Conservation (phyloP, 352 stramenopile genomes). For the Pythium coloratum region DNA sequence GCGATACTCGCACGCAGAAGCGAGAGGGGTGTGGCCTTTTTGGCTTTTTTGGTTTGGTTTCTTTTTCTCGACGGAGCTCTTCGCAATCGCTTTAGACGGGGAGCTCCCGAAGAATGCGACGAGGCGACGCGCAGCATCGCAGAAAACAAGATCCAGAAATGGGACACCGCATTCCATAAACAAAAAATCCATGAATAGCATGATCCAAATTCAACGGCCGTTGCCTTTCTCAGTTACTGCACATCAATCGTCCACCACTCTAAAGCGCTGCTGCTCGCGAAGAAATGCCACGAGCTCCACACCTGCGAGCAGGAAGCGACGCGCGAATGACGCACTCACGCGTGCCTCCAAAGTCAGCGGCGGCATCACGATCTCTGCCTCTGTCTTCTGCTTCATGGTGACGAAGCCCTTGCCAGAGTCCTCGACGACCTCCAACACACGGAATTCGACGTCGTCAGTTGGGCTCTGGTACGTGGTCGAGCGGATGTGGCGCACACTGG, state of each 20-base stretch:
- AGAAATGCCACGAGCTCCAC: constrained; percentile 73
- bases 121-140: background rate
- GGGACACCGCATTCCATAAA: background rate
- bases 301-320: constrained; percentile 52
- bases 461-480: constrained; percentile 47
- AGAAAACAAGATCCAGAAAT: background rate
- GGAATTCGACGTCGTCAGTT: constrained; percentile 12
- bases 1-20: background rate
- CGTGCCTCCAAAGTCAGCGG: constrained; percentile 52
- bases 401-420: constrained; percentile 62
- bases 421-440: constrained; percentile 42
- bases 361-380: constrained; percentile 66
- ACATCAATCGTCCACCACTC: constrained; percentile 1
- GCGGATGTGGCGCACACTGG: constrained; percentile 60
- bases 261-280: constrained; percentile 21
- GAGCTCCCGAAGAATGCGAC: constrained; percentile 4
- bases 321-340: constrained; percentile 50
- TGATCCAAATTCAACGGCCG: background rate
- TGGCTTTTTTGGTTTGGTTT: background rate
- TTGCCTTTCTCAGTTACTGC: background rate
- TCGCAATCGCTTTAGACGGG: constrained; percentile 4
- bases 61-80: background rate
- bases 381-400: constrained; percentile 49
- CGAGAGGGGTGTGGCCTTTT: background rate
- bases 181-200: background rate